Evolutionary conservation across 805 yeast genomes (phyloP), one percentile per base, ranked within the genome.

Genomic region (Ogataea pilisensis): DNA sequence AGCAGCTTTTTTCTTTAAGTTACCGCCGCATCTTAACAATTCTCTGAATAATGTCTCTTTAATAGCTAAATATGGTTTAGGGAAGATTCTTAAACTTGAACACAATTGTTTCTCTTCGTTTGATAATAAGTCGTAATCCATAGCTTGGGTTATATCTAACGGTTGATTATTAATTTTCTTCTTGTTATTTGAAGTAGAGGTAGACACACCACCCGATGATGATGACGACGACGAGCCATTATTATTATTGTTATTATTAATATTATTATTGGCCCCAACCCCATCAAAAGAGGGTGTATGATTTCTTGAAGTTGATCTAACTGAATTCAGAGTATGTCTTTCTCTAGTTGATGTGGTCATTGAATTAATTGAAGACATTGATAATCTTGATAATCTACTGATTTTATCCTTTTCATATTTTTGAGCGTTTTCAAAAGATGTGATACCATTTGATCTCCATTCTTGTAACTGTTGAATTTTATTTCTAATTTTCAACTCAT

Each of bases 1-100:
- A n/a, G 95, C 93, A 14, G 83, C 81, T 55, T 86, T 82, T 64
- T 85, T 83, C 66, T 86, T 86, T 55, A 93, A 61, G 6, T 74
- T 65, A 5, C 98, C 98, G 30, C 95, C 95, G 32, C 85, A 81
- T 50, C 86, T 80, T 30, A 90, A 68, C 25, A 95, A 78, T 57
- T 90, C 96, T 52, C 95, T 78, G 70, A 93, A 88, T 41, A 93
- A 63, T 3, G 87, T 79, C 59, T 87, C 95, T 58, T 93, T 93
- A 48, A 93, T 86, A 2, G 95, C 96, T 45, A 93, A 68, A 57
- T 91, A 93, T 3, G 98, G 95, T 60, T 93, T 91, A 13, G 99
- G 99, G 42, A 85, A 65, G 9, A 95, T 82, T 47, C 95, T 78
- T 46, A 95, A 69, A 36, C 80, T 84, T 4, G 90, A 73, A 65